A percentile compares a stretch with the other conserved stretches of the same genome.
Conservation (phyloP, 331 rosid genomes). For the Quercus lobata region DNA sequence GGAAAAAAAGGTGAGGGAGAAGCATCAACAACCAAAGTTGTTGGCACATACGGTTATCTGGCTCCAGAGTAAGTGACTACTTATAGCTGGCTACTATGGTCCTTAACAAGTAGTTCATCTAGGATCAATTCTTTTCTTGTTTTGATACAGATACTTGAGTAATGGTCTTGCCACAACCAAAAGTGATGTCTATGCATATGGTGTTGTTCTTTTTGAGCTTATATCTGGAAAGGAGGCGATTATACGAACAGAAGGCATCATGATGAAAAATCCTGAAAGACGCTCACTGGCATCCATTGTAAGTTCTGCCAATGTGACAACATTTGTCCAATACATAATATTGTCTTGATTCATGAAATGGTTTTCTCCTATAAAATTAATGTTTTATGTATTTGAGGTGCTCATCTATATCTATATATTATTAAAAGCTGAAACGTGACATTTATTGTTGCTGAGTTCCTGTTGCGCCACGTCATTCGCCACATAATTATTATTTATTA, state of each 20-base stretch:
- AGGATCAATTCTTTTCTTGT: conserved; percentile 3
- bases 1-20: conserved; percentile 84
- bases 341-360: background rate
- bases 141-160: conserved; percentile 72
- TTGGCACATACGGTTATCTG: conserved; percentile 95
- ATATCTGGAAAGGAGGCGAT: conserved; percentile 90
- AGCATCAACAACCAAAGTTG: conserved; percentile 76
- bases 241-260: conserved; percentile 68
- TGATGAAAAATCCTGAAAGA: conserved; percentile 71
- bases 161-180: conserved; percentile 87
- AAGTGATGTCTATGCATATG: conserved; percentile 94
- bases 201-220: conserved; percentile 89
- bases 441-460: no score
- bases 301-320: conserved; percentile 33
- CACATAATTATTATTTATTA: no score
- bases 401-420: background rate
- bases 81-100: background rate
- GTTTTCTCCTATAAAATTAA: background rate
- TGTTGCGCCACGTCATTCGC: no score
- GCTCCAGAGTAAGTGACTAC: conserved; percentile 86
- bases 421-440: accelerated
- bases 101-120: background rate
- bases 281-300: conserved; percentile 92
- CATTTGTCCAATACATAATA: background rate
- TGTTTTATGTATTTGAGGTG: background rate